phyloP scores from a whole-genome alignment of 2,329 filamentous ascomycete species.

The Ascochyta rabiei region DNA sequence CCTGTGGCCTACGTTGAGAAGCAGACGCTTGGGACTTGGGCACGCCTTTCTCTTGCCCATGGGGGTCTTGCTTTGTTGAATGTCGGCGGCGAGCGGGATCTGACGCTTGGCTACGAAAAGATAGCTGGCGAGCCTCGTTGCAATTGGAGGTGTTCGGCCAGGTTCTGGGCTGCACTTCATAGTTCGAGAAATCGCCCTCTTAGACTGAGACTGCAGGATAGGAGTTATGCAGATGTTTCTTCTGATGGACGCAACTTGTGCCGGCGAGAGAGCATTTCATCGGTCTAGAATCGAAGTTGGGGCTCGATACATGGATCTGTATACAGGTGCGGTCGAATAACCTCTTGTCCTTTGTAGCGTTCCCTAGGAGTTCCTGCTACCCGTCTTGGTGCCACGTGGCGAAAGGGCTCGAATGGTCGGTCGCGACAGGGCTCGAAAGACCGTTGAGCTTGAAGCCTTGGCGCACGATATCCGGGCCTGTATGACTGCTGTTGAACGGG shows the following conservation, averaged over 20 bases:
- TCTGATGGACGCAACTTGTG: background rate
- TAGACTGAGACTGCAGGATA: background rate
- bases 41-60: slow-evolving; percentile 23
- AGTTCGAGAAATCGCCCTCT: background rate
- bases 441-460: background rate
- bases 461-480: background rate
- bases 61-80: slow-evolving; percentile 22
- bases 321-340: slow-evolving; percentile 19
- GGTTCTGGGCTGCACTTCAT: background rate
- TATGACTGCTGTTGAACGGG: background rate
- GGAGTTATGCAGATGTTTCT: background rate
- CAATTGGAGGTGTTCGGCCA: background rate
- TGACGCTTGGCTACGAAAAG: slow-evolving; percentile 22
- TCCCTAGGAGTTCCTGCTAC: slow-evolving; percentile 32
- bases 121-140: slow-evolving; percentile 17
- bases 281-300: background rate
- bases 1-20: slow-evolving; percentile 25
- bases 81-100: slow-evolving; percentile 25
- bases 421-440: background rate
- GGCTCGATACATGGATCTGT: background rate
- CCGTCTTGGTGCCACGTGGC: slow-evolving; percentile 25
- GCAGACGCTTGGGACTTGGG: slow-evolving; percentile 17
- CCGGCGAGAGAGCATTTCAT: background rate
- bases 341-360: slow-evolving; percentile 38
- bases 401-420: slow-evolving; percentile 22